These are phyloP conservation scores for Aureobasidium leucospermi DNA, from an alignment of 2,329 filamentous ascomycete genomes.

Conservation along the genomic window DNA sequence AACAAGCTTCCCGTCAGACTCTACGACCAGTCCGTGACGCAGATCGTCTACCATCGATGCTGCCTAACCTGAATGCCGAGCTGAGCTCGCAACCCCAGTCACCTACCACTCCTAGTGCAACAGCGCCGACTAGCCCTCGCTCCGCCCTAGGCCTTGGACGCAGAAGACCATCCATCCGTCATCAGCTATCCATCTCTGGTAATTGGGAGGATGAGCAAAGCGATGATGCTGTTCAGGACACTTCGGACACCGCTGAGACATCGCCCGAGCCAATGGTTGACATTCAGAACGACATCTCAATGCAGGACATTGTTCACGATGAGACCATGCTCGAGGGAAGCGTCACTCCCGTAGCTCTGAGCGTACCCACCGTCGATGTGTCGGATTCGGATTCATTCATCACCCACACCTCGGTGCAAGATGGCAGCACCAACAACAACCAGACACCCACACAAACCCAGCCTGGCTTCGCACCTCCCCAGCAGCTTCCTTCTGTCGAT, in stretches of 20 bases:
- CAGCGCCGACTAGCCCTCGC: slow-evolving; percentile 42
- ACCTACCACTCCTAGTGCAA: slow-evolving; percentile 73
- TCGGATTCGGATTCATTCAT: slow-evolving; percentile 90
- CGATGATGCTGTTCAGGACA: slow-evolving; percentile 72
- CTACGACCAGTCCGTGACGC: slow-evolving; percentile 72
- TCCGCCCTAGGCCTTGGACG: slow-evolving; percentile 49
- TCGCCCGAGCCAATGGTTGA: slow-evolving; percentile 64
- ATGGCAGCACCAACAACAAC: slow-evolving; percentile 75
- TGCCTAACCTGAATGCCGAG: slow-evolving; percentile 59
- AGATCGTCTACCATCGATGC: slow-evolving; percentile 78
- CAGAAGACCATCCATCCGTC: slow-evolving; percentile 76
- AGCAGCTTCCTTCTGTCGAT: slow-evolving; percentile 47
- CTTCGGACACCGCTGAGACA: slow-evolving; percentile 23
- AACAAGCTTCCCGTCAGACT: slow-evolving; percentile 23
- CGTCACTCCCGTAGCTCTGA: slow-evolving; percentile 64
- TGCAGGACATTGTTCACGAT: slow-evolving; percentile 79
- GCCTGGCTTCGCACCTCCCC: slow-evolving; percentile 8
- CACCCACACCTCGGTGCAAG: slow-evolving; percentile 77
- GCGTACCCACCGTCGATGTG: slow-evolving; percentile 72
- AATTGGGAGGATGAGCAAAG: slow-evolving; percentile 71
- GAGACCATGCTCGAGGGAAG: slow-evolving; percentile 66
- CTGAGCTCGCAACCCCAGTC: slow-evolving; percentile 85
- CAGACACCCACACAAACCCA: slow-evolving; percentile 55
- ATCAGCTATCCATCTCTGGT: slow-evolving; percentile 78
- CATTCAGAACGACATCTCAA: slow-evolving; percentile 73